phyloP scores from a whole-genome alignment of 75 land plant genomes.

The Sequoiadendron giganteum region DNA sequence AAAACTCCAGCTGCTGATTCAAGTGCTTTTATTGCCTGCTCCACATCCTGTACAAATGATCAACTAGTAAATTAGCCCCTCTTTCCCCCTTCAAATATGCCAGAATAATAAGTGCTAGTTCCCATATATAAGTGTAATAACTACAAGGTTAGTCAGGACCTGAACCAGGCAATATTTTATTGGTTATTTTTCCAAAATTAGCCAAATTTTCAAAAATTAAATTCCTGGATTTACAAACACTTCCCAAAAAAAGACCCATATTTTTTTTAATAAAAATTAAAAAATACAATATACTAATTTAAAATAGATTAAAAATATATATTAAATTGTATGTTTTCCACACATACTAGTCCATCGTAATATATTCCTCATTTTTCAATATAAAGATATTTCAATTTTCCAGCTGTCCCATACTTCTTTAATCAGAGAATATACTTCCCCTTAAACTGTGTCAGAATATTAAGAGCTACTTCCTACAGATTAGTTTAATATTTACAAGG shows the following conservation, averaged over 20 bases:
- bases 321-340: too few relatives aligned
- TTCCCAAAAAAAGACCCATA: background rate
- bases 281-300: background rate
- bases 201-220: background rate
- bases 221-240: background rate
- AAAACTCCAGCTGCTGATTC: conserved; percentile 63
- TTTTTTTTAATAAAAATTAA: background rate
- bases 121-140: background rate
- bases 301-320: too few relatives aligned
- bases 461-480: background rate
- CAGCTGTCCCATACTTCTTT: background rate
- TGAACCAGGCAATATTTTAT: conserved; percentile 1
- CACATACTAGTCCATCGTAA: too few relatives aligned
- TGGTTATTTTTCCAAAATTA: background rate
- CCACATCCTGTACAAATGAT: conserved; percentile 57
- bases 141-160: background rate
- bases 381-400: background rate
- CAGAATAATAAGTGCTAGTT: background rate
- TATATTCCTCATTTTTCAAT: too few relatives aligned
- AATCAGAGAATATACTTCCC: background rate
- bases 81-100: background rate
- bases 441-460: background rate
- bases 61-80: background rate
- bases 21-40: conserved; percentile 59
- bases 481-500: background rate